Conservation (phyloP, 805 yeast genomes). For the Cyberlindnera maclurae region DNA sequence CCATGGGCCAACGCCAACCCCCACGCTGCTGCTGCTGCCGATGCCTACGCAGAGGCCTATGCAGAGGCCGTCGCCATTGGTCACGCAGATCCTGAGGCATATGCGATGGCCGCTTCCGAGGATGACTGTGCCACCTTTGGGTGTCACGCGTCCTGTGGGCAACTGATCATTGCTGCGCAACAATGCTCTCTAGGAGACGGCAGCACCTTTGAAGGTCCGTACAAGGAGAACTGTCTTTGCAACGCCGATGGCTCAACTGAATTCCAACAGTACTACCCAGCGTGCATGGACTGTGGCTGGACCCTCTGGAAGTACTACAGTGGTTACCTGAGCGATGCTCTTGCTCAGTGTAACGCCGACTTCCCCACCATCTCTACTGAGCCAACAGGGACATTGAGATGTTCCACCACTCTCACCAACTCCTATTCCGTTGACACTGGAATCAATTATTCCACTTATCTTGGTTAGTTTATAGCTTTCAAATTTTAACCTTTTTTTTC, state of each 20-base stretch:
- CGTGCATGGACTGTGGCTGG: conserved; percentile 31
- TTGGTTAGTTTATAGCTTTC: background rate
- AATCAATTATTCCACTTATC: conserved; percentile 4
- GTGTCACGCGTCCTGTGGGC: conserved; percentile 20
- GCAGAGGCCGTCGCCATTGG: conserved; percentile 13
- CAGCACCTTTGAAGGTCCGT: conserved; percentile 9
- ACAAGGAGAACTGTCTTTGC: conserved; percentile 16
- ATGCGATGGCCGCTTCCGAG: conserved; percentile 22
- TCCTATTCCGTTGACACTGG: conserved; percentile 5
- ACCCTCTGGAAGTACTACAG: conserved; percentile 28
- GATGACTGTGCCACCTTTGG: conserved; percentile 21
- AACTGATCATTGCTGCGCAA: conserved; percentile 21
- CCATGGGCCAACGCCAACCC: conserved; percentile 1
- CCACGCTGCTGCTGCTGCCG: conserved; percentile 10
- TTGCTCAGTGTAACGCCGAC: conserved; percentile 2
- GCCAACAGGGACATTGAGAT: conserved; percentile 27
- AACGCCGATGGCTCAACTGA: too few relatives aligned
- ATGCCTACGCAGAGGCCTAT: conserved; percentile 9
- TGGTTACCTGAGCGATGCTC: conserved; percentile 19
- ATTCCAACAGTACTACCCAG: conserved; percentile 15
- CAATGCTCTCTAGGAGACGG: conserved; percentile 15
- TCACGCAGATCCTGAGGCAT: conserved; percentile 20
- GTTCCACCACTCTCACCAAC: conserved; percentile 14
- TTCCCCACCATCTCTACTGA: conserved; percentile 12
- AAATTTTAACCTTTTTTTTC: background rate